Evolutionary conservation across 169 alveolate genomes (phyloP), one percentile per base, ranked within the genome.

Genomic region (Plasmodium gaboni): DNA sequence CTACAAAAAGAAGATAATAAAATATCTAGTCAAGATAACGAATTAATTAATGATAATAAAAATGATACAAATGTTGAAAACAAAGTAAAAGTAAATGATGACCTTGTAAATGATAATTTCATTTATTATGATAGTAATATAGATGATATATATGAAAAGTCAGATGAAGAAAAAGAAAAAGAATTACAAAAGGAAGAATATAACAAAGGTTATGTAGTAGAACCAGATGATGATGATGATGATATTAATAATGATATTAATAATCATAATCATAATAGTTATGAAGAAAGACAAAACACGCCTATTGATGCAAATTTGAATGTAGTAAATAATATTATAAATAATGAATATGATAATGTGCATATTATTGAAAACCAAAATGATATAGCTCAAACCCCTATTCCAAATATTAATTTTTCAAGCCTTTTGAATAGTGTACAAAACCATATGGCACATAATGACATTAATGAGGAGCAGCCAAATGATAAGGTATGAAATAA

Each of bases 121-220:
- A 68, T 59, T 42, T 64, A 53, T 13, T 78, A 70, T 65, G 89
- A 78, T 13, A 78, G 76, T 22, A 78, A 78, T 55, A 78, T 64
- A 44, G 78, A 78, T 50, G 89, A 76, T 38, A 76, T 76, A 68
- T 76, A 76, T 42, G 89, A 64, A 9, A 17, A 51, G 9, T 78
- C 89, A 1, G 78, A 78, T 2, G 89, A 78, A 8, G 89, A 68
- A 78, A 78, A 65, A 22, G 89, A 78, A 6, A 64, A 42, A 19
- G 64, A 59, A 1, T 26, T 48, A 5, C 42, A 50, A 50, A 53
- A 12, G 6, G 74, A 42, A 44, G 17, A 8, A 44, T 13, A 69
- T n/a, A 46, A 44, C 44, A 32, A 70, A n/a, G 19, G 26, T 17
- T 4, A 22, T 6, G 4, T 48, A 53, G 26, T 48, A 9, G 46